Base-by-base conservation (phyloP, 1,139 yeast genomes). In the Pichia sp. region DNA sequence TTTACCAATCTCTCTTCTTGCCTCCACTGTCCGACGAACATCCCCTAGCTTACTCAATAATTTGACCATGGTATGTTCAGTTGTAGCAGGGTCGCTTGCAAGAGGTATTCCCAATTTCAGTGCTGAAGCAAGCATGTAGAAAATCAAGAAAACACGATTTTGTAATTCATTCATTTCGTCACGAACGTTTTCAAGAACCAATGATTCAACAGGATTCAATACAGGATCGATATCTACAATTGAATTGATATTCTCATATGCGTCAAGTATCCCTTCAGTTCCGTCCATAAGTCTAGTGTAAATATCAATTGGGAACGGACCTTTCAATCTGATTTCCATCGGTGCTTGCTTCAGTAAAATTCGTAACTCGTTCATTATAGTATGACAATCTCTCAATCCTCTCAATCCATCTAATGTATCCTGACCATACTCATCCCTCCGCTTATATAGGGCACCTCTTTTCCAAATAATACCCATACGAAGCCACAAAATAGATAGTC, bases 391-490 rank as follows among this genome's bases (percentile, higher is more conserved):
- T 55, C 73, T 72, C 52, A 79, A 76, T 46, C 82, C 85, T 54
- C 78, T 75, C 41, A 83, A 68, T 0, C 88, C 87, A 40, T 75
- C 71, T 10, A 83, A 69, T 62, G 64, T 55, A 43, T 59, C 63
- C 27, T 67, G 68, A 40, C 68, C 70, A 41, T 53, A 54, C 10
- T 61, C 62, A 31, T 59, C 60, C 36, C 50, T 53, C 40, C 60
- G 55, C 44, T 59, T 62, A 14, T 64, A 65, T 48, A 80, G 63
- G 0, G 84, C 82, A 57, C 83, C 87, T 30, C 84, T 74, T 62
- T 84, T 85, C 96, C 96, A 88, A n/a, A 84, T 77, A 33, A 88
- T 76, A 0, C 96, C 96, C 76, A 89, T 76, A 52, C 91, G 73
- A 47, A 89, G 71, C 96, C 96, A 89, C 33, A 87, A 73, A 1